Percentiles rank a stretch among this genome's conserved stretches.
Evolutionary conservation across 352 stramenopile species (phyloP).

Genomic region (Globisporangium barbulae): DNA sequence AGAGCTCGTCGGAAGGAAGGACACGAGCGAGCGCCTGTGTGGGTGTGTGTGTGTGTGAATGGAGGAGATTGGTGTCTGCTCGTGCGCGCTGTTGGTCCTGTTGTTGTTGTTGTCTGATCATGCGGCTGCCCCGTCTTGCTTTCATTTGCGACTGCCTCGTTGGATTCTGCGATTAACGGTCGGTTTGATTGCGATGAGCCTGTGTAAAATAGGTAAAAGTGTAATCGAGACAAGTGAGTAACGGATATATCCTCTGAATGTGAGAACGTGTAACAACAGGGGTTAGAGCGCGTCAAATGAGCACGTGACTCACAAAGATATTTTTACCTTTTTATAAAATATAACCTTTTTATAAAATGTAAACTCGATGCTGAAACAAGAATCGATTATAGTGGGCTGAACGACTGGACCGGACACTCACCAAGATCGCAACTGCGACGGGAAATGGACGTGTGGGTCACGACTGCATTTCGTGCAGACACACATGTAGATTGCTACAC

Average conservation of each 20-base stretch:
- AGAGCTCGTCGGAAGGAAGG: constrained; percentile 1
- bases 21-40: neutral
- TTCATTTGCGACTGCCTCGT: constrained; percentile 10
- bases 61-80: neutral
- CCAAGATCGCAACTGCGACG: constrained; percentile 11
- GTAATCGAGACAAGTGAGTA: neutral
- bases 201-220: neutral
- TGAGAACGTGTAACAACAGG: neutral
- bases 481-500: neutral
- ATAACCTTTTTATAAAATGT: neutral
- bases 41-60: constrained; percentile 1
- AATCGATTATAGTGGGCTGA: too few species aligned
- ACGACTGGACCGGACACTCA: constrained; percentile 7
- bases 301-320: neutral
- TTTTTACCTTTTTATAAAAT: neutral
- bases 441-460: constrained; percentile 1
- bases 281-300: neutral
- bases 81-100: neutral
- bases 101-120: neutral
- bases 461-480: neutral
- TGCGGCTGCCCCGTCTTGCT: constrained; percentile 8
- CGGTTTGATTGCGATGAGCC: neutral
- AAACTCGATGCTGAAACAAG: neutral
- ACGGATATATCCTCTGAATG: neutral
- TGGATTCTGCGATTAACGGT: neutral